Evolutionary conservation across 495 filamentous ascomycete genomes (phyloP).

Genomic region (Cudoniella acicularis): DNA sequence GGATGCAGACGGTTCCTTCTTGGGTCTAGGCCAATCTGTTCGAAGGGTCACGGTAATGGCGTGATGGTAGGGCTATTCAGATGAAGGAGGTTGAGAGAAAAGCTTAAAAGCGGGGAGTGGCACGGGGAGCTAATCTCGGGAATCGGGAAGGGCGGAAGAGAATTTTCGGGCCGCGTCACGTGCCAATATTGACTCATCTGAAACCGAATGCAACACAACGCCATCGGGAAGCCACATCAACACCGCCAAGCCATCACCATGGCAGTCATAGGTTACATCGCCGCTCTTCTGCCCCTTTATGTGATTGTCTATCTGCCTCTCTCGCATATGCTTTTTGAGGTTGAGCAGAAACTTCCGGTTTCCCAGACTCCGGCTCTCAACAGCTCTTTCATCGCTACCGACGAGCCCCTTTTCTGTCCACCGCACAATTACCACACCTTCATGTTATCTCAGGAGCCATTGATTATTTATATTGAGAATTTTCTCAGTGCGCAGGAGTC

Average conservation of each 20-base stretch:
- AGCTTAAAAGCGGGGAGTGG: background rate
- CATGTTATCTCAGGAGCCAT: constrained; percentile 45
- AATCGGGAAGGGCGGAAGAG: too few relatives aligned
- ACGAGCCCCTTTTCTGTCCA: constrained; percentile 23
- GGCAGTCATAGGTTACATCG: constrained; percentile 12
- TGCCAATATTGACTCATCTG: background rate
- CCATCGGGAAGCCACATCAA: background rate
- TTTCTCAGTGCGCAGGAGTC: constrained; percentile 49
- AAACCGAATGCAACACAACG: background rate
- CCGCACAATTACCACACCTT: constrained; percentile 21
- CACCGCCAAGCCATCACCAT: constrained; percentile 2
- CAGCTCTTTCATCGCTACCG: constrained; percentile 17
- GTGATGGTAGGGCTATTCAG: background rate
- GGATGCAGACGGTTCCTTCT: background rate
- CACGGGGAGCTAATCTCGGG: too few relatives aligned
- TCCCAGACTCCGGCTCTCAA: constrained; percentile 5
- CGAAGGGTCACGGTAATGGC: too few relatives aligned
- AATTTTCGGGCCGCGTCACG: background rate
- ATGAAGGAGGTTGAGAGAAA: background rate
- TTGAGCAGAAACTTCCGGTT: background rate
- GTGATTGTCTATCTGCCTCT: constrained; percentile 26
- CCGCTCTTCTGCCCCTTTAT: constrained; percentile 22
- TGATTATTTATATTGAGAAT: constrained; percentile 54
- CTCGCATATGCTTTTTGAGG: constrained; percentile 14
- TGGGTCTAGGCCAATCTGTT: background rate